Evolutionary conservation across 2,329 filamentous ascomycete genomes (phyloP), one percentile per base, ranked within the genome.

Genomic region (Samsoniella hepiali): DNA sequence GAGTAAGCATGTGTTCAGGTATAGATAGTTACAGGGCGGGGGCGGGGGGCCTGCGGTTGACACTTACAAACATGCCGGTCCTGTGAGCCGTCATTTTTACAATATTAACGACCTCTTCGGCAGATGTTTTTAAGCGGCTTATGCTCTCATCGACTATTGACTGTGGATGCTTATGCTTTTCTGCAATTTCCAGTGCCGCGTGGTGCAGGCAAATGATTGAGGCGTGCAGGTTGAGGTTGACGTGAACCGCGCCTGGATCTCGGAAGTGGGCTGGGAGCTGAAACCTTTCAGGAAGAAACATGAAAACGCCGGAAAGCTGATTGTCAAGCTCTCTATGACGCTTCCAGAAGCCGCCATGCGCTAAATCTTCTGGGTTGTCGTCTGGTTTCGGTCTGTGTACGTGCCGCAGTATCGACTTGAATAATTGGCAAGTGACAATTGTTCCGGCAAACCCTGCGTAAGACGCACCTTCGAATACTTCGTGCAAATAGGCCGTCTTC

Each of bases 161-260:
- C 1, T 82, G 78, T 0, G 88, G 82, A 60, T 96, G 76, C 2
- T 84, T 82, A 71, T 93, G 82, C 70, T 88, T 88, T 62, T 93
- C 89, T 0, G 89, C 89, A 71, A 91, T 93, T 75, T 93, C 91
- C 9, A 95, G 88, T 1, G 93, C 93, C 1, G 91, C 91, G 74
- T 96, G 91, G 71, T 97, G 93, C 5, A 97, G 80, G 72, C 91
- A 96, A 60, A 97, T 97, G 9, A 90, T 85, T 1, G 91, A 89
- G 0, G 93, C 92, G 71, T 97, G 93, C 3, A 97, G 84, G 71
- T 91, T 93, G 80, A 97, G 89, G 67, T 97, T 97, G 58, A 88
- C 82, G 72, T 96, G 93, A 0, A 96, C 83, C 7, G 91, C 86
- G 53, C 91, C 88, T 1, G 89, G 82, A 68, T 96, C 85, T 45